A percentile compares a stretch with the other conserved stretches of the same genome.
These are phyloP conservation scores for Phytophthora colocasiae DNA, from an alignment of 352 stramenopile species.

Conservation along the genomic window DNA sequence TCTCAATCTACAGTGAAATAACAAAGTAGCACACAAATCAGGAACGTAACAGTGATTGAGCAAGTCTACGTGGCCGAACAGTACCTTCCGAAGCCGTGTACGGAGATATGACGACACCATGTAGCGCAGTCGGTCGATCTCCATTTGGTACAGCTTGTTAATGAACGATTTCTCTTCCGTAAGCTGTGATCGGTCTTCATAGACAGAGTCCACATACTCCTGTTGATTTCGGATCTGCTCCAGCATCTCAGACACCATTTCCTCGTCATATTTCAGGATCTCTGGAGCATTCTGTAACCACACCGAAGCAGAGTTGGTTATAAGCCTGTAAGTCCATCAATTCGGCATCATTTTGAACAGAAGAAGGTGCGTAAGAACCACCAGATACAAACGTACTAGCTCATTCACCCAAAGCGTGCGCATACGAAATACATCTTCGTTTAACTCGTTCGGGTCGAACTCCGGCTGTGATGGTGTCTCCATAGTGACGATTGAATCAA, in stretches of 20 bases:
- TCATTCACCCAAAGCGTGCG: conserved; percentile 84
- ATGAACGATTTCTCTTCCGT: conserved; percentile 84
- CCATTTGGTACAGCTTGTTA: conserved; percentile 91
- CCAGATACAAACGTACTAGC: conserved; percentile 45
- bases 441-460: conserved; percentile 77
- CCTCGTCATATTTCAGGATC: conserved; percentile 75
- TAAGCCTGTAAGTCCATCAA: conserved; percentile 13
- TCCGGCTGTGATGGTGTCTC: conserved; percentile 36
- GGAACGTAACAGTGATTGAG: background rate
- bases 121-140: conserved; percentile 88
- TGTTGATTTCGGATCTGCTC: conserved; percentile 89
- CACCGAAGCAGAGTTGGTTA: conserved; percentile 4
- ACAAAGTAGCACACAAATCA: background rate
- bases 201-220: conserved; percentile 86
- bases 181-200: conserved; percentile 63
- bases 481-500: conserved; percentile 5
- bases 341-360: conserved; percentile 12
- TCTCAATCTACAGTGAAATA: conserved; percentile 63
- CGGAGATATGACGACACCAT: conserved; percentile 87
- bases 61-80: too few species aligned
- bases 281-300: conserved; percentile 74
- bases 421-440: conserved; percentile 82
- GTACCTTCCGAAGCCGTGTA: conserved; percentile 75
- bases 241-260: conserved; percentile 85
- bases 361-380: background rate